Percentiles rank a stretch among this genome's conserved stretches.
These are phyloP conservation scores for Globisporangium cederbergense DNA, from an alignment of 352 stramenopile genomes.

Conservation along the genomic window DNA sequence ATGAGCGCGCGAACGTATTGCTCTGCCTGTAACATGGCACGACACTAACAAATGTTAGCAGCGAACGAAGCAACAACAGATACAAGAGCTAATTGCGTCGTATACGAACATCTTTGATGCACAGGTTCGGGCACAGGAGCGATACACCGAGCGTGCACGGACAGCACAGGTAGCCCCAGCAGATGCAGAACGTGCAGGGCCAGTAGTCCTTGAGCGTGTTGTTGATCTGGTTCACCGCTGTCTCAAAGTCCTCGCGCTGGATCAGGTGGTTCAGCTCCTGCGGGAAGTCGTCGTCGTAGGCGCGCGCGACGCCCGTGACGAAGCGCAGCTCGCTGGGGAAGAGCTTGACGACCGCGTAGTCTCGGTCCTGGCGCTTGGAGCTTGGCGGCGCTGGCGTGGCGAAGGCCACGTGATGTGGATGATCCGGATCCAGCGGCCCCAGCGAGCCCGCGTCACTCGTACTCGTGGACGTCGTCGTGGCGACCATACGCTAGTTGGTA, in stretches of 20 bases:
- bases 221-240: constrained; percentile 83
- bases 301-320: constrained; percentile 58
- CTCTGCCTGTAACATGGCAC: constrained; percentile 36
- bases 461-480: constrained; percentile 8
- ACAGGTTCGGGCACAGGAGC: constrained; percentile 67
- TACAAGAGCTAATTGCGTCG: background rate
- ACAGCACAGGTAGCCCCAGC: constrained; percentile 62
- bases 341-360: constrained; percentile 43
- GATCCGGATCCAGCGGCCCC: background rate
- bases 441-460: background rate
- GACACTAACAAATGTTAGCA: background rate
- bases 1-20: constrained; percentile 64
- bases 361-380: constrained; percentile 15
- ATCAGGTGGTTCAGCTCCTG: constrained; percentile 50
- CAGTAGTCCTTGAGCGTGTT: constrained; percentile 83
- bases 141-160: constrained; percentile 64
- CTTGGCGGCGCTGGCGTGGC: background rate
- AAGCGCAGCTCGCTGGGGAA: constrained; percentile 61
- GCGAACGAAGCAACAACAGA: too few relatives aligned
- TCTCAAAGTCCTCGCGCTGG: constrained; percentile 55
- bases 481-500: background rate
- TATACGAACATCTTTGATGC: constrained; percentile 60
- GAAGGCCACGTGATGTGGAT: background rate
- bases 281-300: constrained; percentile 77
- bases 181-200: constrained; percentile 73